Percentiles rank a stretch among this genome's conserved stretches.
These are phyloP conservation scores for Myriosclerotinia duriaeana DNA, from an alignment of 2,329 filamentous ascomycete genomes.

Conservation along the genomic window DNA sequence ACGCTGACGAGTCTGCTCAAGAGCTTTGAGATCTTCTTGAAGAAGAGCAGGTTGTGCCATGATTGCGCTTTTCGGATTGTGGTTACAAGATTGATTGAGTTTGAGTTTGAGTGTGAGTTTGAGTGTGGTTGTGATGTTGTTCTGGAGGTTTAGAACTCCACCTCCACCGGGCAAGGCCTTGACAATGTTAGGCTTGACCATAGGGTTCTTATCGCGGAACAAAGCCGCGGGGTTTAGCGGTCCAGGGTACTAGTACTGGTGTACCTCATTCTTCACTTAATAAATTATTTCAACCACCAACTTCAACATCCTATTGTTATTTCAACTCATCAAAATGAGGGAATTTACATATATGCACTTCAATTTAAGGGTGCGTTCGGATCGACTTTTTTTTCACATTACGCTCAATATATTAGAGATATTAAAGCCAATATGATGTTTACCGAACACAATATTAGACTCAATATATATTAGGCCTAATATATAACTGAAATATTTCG, in stretches of 20 bases:
- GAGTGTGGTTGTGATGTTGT: neutral
- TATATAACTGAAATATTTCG: too few species aligned
- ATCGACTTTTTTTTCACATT: too few species aligned
- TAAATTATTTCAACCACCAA: too few species aligned
- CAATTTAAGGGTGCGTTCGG: too few species aligned
- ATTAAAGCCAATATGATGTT: too few species aligned
- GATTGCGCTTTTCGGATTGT: constrained; percentile 1
- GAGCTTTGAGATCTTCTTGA: constrained; percentile 60
- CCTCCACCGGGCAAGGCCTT: neutral
- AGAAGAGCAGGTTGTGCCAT: constrained; percentile 34
- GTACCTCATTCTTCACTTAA: neutral
- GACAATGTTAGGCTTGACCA: neutral
- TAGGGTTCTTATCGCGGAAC: constrained; percentile 8
- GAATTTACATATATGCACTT: neutral
- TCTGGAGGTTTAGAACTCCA: neutral
- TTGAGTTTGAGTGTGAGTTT: neutral
- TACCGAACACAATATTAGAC: too few species aligned
- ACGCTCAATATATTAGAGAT: too few species aligned
- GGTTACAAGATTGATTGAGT: neutral
- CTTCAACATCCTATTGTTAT: too few species aligned
- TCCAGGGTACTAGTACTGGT: neutral
- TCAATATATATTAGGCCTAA: too few species aligned
- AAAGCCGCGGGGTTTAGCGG: neutral
- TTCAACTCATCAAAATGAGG: neutral
- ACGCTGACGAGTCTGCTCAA: constrained; percentile 69